Percentiles rank a stretch among this genome's conserved stretches.
These are phyloP conservation scores for Russula sp. DNA, from an alignment of 768 basidiomycete genomes.

Conservation along the genomic window DNA sequence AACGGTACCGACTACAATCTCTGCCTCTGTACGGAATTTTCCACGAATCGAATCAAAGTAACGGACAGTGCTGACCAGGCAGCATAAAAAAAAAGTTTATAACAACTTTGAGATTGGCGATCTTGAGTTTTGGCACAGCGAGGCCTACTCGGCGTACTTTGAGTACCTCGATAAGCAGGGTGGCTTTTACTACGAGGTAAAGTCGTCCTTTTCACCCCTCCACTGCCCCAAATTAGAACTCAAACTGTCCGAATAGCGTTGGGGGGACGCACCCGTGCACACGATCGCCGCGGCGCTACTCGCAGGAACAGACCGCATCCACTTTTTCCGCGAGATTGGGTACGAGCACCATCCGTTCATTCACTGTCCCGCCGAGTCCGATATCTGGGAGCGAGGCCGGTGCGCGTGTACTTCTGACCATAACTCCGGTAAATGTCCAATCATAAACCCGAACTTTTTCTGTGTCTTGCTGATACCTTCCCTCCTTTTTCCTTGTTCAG, in stretches of 20 bases:
- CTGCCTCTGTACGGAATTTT: slow-evolving; percentile 74
- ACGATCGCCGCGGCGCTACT: slow-evolving; percentile 79
- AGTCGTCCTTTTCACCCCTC: no score
- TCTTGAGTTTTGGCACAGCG: slow-evolving; percentile 79
- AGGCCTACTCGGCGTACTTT: slow-evolving; percentile 81
- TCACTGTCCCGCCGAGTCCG: slow-evolving; percentile 45
- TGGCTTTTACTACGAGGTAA: slow-evolving; percentile 90
- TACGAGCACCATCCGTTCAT: slow-evolving; percentile 77
- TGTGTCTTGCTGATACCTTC: no score
- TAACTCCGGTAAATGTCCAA: slow-evolving; percentile 50
- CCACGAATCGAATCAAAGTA: no score
- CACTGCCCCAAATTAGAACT: no score
- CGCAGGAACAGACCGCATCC: slow-evolving; percentile 67
- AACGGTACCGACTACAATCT: slow-evolving; percentile 69
- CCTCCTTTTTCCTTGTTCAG: slow-evolving; percentile 42
- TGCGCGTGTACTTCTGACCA: slow-evolving; percentile 53
- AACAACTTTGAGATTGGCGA: slow-evolving; percentile 91
- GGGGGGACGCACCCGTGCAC: slow-evolving; percentile 88
- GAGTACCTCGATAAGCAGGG: slow-evolving; percentile 75
- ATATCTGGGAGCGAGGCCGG: slow-evolving; percentile 42
- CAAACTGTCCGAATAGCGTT: slow-evolving; percentile 53
- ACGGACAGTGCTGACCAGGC: no score
- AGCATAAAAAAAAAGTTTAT: no score
- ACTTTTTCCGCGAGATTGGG: slow-evolving; percentile 84
- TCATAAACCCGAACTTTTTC: no score